Conservation (phyloP, 345 rosid genomes). For the Aquilaria malaccensis region DNA sequence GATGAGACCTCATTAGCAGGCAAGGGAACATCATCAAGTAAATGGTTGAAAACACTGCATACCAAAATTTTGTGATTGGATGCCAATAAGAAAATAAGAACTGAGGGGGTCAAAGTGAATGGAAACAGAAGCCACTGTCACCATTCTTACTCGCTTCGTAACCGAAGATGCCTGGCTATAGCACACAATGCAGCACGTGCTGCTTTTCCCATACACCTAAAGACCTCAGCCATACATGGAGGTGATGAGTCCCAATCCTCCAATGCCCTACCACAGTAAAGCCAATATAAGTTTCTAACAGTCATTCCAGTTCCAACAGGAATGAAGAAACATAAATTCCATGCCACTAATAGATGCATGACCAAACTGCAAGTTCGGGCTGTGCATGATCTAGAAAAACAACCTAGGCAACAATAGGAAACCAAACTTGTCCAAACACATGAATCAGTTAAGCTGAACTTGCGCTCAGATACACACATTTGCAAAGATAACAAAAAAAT, state of each 20-base stretch:
- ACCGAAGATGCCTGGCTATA: conserved; percentile 85
- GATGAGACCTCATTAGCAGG: conserved; percentile 87
- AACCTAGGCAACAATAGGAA: not conserved
- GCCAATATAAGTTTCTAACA: not conserved
- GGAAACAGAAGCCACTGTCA: conserved; percentile 21
- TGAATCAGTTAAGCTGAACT: not conserved
- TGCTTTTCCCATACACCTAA: conserved; percentile 88
- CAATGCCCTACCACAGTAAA: conserved; percentile 44
- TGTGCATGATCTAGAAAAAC: not conserved
- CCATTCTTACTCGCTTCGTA: conserved; percentile 89
- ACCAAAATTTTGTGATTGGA: conserved; percentile 13
- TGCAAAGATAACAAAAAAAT: no score
- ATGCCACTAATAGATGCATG: not conserved
- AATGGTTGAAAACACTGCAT: conserved; percentile 85
- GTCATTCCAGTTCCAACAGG: conserved; percentile 6
- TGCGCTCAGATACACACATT: no score
- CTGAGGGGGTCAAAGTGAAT: conserved; percentile 9
- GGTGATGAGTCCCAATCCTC: conserved; percentile 95
- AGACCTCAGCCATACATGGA: conserved; percentile 91
- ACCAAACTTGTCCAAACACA: not conserved
- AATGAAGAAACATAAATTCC: not conserved
- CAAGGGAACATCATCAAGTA: conserved; percentile 89
- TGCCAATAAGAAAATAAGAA: conserved; percentile 1
- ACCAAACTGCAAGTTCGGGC: not conserved
- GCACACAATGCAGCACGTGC: conserved; percentile 88